Conservation (phyloP, 2,329 filamentous ascomycete genomes). For the Verticillium dahliae region DNA sequence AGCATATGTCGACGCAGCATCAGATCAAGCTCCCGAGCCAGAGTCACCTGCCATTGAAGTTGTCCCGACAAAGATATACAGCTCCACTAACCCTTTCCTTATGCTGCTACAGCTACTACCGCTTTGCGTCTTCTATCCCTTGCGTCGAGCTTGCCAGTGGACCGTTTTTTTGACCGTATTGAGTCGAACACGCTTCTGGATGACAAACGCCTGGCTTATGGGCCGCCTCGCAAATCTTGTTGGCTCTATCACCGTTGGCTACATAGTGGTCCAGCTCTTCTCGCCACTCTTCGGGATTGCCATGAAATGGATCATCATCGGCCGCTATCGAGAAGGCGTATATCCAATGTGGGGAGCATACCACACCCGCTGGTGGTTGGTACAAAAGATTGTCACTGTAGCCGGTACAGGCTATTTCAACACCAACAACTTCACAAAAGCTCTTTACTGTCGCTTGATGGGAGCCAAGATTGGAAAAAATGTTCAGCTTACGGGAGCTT, state of each 20-base stretch:
- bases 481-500: slow-evolving; percentile 37
- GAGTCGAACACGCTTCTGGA: slow-evolving; percentile 29
- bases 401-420: slow-evolving; percentile 41
- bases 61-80: slow-evolving; percentile 27
- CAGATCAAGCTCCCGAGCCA: slow-evolving; percentile 3
- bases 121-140: slow-evolving; percentile 39
- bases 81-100: slow-evolving; percentile 42
- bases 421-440: slow-evolving; percentile 27
- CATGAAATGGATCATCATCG: slow-evolving; percentile 49
- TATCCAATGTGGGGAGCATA: slow-evolving; percentile 55
- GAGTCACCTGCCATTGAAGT: background rate
- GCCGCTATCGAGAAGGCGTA: slow-evolving; percentile 42
- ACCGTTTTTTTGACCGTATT: slow-evolving; percentile 43
- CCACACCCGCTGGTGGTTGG: slow-evolving; percentile 53
- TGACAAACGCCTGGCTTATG: slow-evolving; percentile 28
- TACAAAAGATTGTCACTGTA: slow-evolving; percentile 44
- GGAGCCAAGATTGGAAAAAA: slow-evolving; percentile 47
- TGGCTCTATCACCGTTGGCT: slow-evolving; percentile 34
- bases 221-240: slow-evolving; percentile 44
- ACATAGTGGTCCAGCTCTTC: slow-evolving; percentile 28
- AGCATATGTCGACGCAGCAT: slow-evolving; percentile 26
- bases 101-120: slow-evolving; percentile 45
- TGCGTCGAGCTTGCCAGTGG: slow-evolving; percentile 45
- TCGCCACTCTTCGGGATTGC: slow-evolving; percentile 39
- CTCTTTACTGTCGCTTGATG: slow-evolving; percentile 42